phyloP scores from a whole-genome alignment of 2,329 filamentous ascomycete species.

The Elsinoe ampelina region DNA sequence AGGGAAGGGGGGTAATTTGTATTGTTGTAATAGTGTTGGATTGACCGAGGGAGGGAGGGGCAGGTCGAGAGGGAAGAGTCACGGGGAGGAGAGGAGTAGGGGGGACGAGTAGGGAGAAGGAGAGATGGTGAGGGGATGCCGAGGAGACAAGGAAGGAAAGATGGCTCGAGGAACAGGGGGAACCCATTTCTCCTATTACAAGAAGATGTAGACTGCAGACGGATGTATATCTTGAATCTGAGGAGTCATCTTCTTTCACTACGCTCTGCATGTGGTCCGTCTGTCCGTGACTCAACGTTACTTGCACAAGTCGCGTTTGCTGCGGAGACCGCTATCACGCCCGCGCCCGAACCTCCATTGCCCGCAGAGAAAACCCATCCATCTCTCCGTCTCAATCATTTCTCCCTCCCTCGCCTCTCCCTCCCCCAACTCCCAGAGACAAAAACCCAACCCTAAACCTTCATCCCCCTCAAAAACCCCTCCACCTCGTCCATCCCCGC shows the following conservation, averaged over 20 bases:
- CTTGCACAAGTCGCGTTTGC: too few species aligned
- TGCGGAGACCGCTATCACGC: background rate
- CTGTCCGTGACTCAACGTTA: too few species aligned
- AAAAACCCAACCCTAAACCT: background rate
- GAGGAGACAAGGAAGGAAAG: background rate
- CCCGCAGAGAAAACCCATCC: too few species aligned
- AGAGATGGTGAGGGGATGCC: too few species aligned
- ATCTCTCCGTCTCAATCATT: too few species aligned
- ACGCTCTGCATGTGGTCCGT: too few species aligned
- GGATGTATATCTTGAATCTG: constrained; percentile 9
- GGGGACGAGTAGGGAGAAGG: background rate
- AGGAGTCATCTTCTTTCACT: background rate
- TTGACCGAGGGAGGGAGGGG: too few species aligned
- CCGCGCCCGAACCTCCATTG: too few species aligned
- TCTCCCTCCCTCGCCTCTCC: background rate
- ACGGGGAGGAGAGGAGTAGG: background rate
- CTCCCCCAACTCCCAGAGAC: background rate
- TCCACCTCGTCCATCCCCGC: constrained; percentile 58
- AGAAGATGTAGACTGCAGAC: constrained; percentile 8
- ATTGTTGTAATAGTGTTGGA: constrained; percentile 8
- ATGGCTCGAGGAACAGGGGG: too few species aligned
- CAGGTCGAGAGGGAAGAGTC: background rate
- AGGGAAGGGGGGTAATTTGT: background rate
- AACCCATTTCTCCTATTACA: background rate
- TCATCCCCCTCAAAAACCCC: constrained; percentile 21